Conservation (phyloP, 305 asterid species). For the Plantago coronopus region DNA sequence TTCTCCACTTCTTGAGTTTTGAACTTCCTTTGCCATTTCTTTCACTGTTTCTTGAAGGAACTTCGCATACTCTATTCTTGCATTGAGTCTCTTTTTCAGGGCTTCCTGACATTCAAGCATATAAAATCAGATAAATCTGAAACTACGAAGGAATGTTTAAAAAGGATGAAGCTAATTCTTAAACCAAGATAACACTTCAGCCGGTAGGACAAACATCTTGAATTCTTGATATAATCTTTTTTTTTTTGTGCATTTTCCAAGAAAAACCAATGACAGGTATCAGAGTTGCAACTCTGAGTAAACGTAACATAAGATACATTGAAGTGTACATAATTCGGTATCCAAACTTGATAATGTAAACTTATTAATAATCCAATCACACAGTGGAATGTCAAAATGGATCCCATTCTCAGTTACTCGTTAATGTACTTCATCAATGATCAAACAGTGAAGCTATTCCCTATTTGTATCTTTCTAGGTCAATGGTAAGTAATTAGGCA, state of each 20-base stretch:
- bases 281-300: conserved; percentile 6
- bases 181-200: conserved; percentile 19
- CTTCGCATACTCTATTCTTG: conserved; percentile 94
- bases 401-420: conserved; percentile 10
- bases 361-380: conserved; percentile 10
- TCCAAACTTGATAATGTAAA: conserved; percentile 7
- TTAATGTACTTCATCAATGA: neutral
- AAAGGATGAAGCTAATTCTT: conserved; percentile 13
- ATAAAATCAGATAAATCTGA: conserved; percentile 23
- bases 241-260: conserved; percentile 7
- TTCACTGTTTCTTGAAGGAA: conserved; percentile 98
- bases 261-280: neutral
- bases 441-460: conserved; percentile 4
- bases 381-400: conserved; percentile 12
- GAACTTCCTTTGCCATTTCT: conserved; percentile 99
- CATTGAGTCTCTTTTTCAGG: conserved; percentile 68
- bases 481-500: conserved; percentile 7
- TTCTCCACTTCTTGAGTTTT: conserved; percentile 91
- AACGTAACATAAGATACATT: neutral
- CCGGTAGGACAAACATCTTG: conserved; percentile 15
- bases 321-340: conserved; percentile 3
- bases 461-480: neutral
- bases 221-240: conserved; percentile 7
- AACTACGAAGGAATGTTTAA: conserved; percentile 14
- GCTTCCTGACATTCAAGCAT: conserved; percentile 62